Base-by-base conservation (phyloP, 768 basidiomycete genomes). In the Lactarius indigo region DNA sequence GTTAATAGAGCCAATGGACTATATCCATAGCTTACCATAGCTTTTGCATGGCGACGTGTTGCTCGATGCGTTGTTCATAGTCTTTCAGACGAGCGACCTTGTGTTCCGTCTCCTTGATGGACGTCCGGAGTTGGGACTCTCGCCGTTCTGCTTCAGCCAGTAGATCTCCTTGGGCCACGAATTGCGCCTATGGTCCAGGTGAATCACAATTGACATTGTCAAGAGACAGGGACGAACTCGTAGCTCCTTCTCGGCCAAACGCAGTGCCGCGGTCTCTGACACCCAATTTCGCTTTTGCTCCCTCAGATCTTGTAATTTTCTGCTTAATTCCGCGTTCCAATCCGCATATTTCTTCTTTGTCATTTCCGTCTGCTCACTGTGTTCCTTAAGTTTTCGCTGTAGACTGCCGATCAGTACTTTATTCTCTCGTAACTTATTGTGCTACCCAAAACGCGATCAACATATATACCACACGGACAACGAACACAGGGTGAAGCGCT, bases 1-100 rank as follows among this genome's bases (percentile, higher is more conserved):
- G 57, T 55, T 41, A 57, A 61, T 39, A 23, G 63, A 63, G 47
- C 3, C 6, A 15, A 30, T 44, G 15, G 37, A 13, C 41, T 18
- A 64, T 17, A 41, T 26, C 2, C 3, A 37, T 3, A 28, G 23
- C 26, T 13, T 75, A 92, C 94, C 94, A 96, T 70, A 94, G 76
- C 59, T 84, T 82, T 73, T 93, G 90, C 72, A 90, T 84, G 64
- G 87, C 85, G 52, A 88, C 79, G 66, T 92, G 84, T 72, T 94
- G 91, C 61, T 92, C 88, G 55, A 96, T 92, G 71, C 91, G 89
- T n/a, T 79, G 80, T 74, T 97, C 94, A 70, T 95, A 96, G 75
- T 96, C 93, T 59, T 82, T 79, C 52, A 96, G 79, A 20, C 90
- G 84, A 67, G 88, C 86, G 15, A 96, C 84, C 73, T 95, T 95